These are phyloP conservation scores for Striga hermonthica DNA, from an alignment of 305 asterid genomes.

Conservation along the genomic window DNA sequence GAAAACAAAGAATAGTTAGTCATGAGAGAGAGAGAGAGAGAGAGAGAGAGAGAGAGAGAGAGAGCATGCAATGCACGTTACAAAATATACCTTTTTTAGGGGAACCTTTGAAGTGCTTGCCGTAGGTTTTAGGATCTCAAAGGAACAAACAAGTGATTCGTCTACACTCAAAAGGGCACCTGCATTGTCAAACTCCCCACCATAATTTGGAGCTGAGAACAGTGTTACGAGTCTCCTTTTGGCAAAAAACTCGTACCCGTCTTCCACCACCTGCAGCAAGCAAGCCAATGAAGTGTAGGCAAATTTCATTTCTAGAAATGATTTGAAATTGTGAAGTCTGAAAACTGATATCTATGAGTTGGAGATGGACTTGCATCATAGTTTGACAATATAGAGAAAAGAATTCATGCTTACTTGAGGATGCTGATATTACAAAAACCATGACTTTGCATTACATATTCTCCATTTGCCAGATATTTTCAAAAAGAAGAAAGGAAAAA, in stretches of 20 bases:
- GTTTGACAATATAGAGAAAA: background rate
- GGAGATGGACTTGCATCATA: no score
- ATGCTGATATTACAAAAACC: background rate
- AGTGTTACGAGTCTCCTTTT: conserved; percentile 66
- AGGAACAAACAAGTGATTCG: conserved; percentile 68
- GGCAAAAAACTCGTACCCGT: conserved; percentile 87
- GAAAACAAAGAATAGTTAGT: background rate
- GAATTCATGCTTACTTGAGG: background rate
- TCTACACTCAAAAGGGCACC: conserved; percentile 86
- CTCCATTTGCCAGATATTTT: background rate
- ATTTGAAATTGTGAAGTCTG: background rate
- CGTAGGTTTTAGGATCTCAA: conserved; percentile 68
- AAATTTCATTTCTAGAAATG: conserved; percentile 12
- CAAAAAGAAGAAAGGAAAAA: no score
- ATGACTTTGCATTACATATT: no score
- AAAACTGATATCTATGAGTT: no score
- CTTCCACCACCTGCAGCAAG: conserved; percentile 68
- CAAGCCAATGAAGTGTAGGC: conserved; percentile 6
- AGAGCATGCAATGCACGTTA: background rate
- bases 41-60: background rate
- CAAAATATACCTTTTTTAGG: conserved; percentile 58
- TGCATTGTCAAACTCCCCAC: conserved; percentile 82
- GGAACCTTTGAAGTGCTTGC: conserved; percentile 44
- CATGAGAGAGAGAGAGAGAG: background rate
- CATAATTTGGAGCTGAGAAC: conserved; percentile 85